phyloP scores from a whole-genome alignment of 1,284 basidiomycete species.

The Cronartium quercuum region DNA sequence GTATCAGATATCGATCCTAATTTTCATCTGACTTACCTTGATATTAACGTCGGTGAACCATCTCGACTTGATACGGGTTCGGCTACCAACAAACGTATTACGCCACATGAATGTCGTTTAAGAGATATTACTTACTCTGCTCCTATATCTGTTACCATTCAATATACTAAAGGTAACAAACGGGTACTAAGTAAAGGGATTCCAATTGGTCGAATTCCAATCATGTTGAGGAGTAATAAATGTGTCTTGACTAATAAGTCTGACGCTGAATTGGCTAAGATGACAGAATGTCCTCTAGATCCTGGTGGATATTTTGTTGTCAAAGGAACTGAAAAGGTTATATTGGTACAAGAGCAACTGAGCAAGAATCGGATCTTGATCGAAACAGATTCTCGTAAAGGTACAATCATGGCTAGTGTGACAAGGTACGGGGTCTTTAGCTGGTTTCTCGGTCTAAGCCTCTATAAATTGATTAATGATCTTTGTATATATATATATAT shows the following conservation, averaged over 20 bases:
- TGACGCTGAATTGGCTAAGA: conserved; percentile 75
- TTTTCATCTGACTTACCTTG: conserved; percentile 94
- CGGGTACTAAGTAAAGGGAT: conserved; percentile 78
- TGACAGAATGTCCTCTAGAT: conserved; percentile 96
- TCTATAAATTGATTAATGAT: not conserved
- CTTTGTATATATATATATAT: not conserved
- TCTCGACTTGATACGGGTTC: conserved; percentile 72
- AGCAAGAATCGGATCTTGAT: conserved; percentile 99
- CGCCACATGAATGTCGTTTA: conserved; percentile 94
- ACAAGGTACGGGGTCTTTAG: conserved; percentile 66
- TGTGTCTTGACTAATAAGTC: conserved; percentile 75
- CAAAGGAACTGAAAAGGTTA: conserved; percentile 99
- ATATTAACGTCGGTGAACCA: conserved; percentile 87
- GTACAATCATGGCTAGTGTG: conserved; percentile 88
- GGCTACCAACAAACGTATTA: conserved; percentile 73
- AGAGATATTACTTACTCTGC: conserved; percentile 95
- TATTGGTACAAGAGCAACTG: conserved; percentile 96
- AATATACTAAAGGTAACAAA: conserved; percentile 87
- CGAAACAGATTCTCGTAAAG: conserved; percentile 77
- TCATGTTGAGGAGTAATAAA: conserved; percentile 95
- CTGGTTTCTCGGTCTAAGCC: not conserved
- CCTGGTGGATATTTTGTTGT: conserved; percentile 99
- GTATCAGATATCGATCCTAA: conserved; percentile 94
- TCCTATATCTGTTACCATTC: conserved; percentile 87
- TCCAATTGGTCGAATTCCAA: conserved; percentile 84